These are phyloP conservation scores for Cudoniella acicularis DNA, from an alignment of 495 filamentous ascomycete genomes.

Conservation along the genomic window DNA sequence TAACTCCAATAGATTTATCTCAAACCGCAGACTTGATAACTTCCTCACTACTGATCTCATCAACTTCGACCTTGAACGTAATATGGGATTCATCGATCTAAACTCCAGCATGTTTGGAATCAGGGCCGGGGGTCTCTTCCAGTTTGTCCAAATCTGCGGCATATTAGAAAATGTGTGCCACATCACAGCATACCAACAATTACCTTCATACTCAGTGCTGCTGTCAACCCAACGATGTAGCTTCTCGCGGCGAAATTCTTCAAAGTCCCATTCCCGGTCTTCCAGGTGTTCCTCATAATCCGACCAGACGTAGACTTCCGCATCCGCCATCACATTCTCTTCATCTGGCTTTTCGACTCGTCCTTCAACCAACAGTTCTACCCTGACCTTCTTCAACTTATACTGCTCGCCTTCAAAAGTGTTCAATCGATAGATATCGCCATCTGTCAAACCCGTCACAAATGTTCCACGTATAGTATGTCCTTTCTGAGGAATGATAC, in stretches of 20 bases:
- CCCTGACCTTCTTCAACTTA: constrained; percentile 54
- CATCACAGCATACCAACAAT: neutral
- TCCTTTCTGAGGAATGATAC: constrained; percentile 55
- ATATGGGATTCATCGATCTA: neutral
- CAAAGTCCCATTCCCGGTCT: constrained; percentile 76
- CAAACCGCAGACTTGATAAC: constrained; percentile 1
- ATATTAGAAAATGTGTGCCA: neutral
- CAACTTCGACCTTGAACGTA: neutral
- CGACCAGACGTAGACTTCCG: constrained; percentile 78
- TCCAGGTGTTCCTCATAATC: constrained; percentile 49
- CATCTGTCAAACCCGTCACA: constrained; percentile 73
- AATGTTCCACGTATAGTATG: constrained; percentile 73
- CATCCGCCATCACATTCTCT: constrained; percentile 51
- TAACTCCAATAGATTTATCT: neutral
- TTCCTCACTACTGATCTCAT: too few relatives aligned
- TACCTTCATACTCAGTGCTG: constrained; percentile 30
- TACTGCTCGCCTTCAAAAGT: constrained; percentile 65
- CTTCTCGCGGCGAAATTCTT: constrained; percentile 66
- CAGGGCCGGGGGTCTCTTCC: neutral
- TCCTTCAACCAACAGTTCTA: constrained; percentile 47
- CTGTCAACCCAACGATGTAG: constrained; percentile 47
- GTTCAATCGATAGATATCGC: constrained; percentile 74
- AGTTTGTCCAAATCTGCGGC: constrained; percentile 2
- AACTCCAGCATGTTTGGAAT: constrained; percentile 2
- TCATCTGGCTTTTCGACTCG: constrained; percentile 37